Evolutionary conservation across 768 basidiomycete species (phyloP).

Genomic region (Asterophora lycoperdoides): DNA sequence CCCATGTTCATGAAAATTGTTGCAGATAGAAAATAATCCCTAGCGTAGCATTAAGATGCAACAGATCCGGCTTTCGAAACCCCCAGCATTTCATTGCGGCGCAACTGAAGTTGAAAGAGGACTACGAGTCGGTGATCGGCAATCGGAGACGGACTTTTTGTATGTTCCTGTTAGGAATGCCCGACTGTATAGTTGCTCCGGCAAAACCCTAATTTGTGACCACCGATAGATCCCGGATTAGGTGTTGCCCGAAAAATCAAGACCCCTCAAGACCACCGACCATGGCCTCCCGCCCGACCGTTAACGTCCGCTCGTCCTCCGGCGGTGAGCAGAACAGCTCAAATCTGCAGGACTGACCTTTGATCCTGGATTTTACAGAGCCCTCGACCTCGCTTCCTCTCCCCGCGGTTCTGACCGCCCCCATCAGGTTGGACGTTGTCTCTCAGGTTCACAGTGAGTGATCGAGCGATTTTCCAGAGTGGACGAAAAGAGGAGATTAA

Average conservation of each 20-base stretch:
- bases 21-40: too few relatives aligned
- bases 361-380: conserved; percentile 43
- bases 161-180: not conserved
- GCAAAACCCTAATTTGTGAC: conserved; percentile 37
- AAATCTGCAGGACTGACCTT: not conserved
- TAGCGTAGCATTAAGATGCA: too few relatives aligned
- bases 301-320: conserved; percentile 71
- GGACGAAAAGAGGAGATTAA: conserved; percentile 7
- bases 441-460: conserved; percentile 97
- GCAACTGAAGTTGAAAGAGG: too few relatives aligned
- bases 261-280: conserved; percentile 42
- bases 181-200: conserved; percentile 34
- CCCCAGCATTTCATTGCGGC: too few relatives aligned
- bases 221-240: conserved; percentile 17
- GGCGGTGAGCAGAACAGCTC: conserved; percentile 52
- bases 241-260: conserved; percentile 25
- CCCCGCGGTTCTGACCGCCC: conserved; percentile 95
- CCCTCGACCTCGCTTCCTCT: conserved; percentile 85
- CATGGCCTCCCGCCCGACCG: conserved; percentile 94
- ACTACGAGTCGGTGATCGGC: too few relatives aligned
- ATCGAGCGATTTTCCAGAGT: not conserved
- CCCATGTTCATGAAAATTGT: too few relatives aligned
- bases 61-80: too few relatives aligned
- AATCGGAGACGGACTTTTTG: not conserved
- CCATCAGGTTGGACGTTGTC: conserved; percentile 98